Evolutionary conservation across 805 yeast genomes (phyloP), one percentile per base, ranked within the genome.

Genomic region (Candida orba): DNA sequence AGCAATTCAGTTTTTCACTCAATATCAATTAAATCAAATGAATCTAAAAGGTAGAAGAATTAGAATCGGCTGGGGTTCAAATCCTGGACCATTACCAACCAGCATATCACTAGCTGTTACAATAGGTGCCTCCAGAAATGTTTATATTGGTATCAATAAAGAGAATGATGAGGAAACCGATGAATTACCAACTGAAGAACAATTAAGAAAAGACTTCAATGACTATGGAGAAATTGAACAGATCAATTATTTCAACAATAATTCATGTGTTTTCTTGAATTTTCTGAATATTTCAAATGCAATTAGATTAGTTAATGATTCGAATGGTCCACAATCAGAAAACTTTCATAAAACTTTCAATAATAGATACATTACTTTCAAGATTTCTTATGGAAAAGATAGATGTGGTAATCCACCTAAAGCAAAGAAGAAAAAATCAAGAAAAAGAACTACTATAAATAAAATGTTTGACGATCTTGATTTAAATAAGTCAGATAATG

Each of bases 351-450:
- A 56, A 14, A 59, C 64, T 8, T 73, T 71, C 32, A 62, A 65
- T 46, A 62, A 69, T 29, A 71, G 70, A 50, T 84, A 84, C 54
- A 53, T 54, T 35, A 65, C 69, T 5, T 76, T 78, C 52, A 77
- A 78, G 47, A 77, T 84, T 37, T 75, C 77, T 40, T 84, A 73
- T 62, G 95, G 88, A 37, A 81, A 81, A 54, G 95, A 84, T 62
- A 71, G 95, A 57, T 84, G 95, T 66, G 95, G 84, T 3, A 83
- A 83, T 55, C 86, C 75, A 29, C 82, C 79, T 46, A 83, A 75
- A 64, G 54, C 58, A 43, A 71, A 53, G 57, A 66, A 62, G 50
- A 65, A 54, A 56, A 68, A 58, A 57, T 65, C 50, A 40, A 49
- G 53, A 47, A 43, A 60, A 51, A 43, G 51, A 10, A 37, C 18